Base-by-base conservation (phyloP, 164 flowering plant species). In the Vitis labrusca region DNA sequence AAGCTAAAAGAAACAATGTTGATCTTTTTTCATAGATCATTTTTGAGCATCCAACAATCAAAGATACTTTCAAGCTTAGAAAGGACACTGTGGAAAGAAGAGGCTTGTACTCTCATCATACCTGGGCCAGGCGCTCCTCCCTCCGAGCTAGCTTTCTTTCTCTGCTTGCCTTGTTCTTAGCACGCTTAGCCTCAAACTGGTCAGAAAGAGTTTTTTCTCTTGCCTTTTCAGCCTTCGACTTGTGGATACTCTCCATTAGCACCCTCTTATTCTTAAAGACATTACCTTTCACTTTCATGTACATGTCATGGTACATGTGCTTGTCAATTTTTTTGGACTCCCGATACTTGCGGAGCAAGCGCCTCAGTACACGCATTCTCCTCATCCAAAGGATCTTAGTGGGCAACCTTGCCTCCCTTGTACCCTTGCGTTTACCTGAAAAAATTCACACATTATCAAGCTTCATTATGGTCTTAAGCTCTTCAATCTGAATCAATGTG, bases 231-330 rank as follows among this genome's bases (percentile, higher is more conserved):
- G 83, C 84, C 81, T 81, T 81, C 5, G 81, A 75, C 70, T 81
- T 81, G 81, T 81, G 84, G 53, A 81, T 81, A 48, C 81, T 81
- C 72, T 81, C 84, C 84, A 81, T 81, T 37, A 81, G 66, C 14
- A 81, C 84, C 23, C 84, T 63, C 77, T 81, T 81, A 73, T 81
- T 81, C 75, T 81, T 81, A 19, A 81, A 81, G 12, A 81, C 83
- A 54, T 80, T 80, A 77, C 83, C 83, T 27, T 80, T 80, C 48
- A 80, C 83, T 64, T 75, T 80, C 83, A 80, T 77, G 83, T 80
- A 80, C 83, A 80, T 80, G 63, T 80, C 83, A 67, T 80, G 83
- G 62, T 81, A 81, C 84, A 81, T 81, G 73, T 81, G 84, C 71
- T 73, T 81, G 73, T 81, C 84, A 61, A 81, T 81, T 59, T 81